These are phyloP conservation scores for Pilatotrama ljubarskyi DNA, from an alignment of 768 basidiomycete species.

Conservation along the genomic window DNA sequence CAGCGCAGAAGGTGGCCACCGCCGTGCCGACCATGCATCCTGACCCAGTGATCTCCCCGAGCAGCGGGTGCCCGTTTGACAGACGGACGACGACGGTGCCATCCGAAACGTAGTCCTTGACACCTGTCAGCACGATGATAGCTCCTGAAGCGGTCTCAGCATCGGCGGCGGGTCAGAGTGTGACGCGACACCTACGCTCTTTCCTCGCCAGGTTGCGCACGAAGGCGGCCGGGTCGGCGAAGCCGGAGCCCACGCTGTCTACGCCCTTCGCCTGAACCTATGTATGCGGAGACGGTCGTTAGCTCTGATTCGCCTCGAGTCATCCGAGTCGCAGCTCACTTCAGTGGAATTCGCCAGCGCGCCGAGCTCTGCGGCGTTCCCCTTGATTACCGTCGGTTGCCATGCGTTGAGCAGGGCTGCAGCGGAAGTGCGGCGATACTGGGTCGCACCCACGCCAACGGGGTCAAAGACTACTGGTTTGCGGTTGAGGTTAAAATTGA, in stretches of 20 bases:
- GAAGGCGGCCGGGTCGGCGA: conserved; percentile 70
- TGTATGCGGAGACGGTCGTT: background rate
- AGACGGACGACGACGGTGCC: conserved; percentile 68
- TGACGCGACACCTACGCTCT: conserved; percentile 56
- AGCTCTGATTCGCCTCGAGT: background rate
- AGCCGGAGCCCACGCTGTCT: conserved; percentile 78
- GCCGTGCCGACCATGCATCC: conserved; percentile 83
- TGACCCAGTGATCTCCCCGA: conserved; percentile 85
- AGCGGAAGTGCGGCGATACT: conserved; percentile 63
- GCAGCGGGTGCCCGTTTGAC: conserved; percentile 70
- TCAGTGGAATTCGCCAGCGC: conserved; percentile 74
- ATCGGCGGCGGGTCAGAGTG: background rate
- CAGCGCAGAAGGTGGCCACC: conserved; percentile 81
- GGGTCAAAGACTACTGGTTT: conserved; percentile 90
- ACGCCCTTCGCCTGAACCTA: conserved; percentile 81
- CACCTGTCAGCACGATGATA: conserved; percentile 79
- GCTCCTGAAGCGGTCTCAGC: conserved; percentile 50
- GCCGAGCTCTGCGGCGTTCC: conserved; percentile 89
- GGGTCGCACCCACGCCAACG: conserved; percentile 85
- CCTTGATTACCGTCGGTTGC: conserved; percentile 92
- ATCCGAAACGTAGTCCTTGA: conserved; percentile 82
- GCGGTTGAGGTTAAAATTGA: conserved; percentile 49
- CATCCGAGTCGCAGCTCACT: conserved; percentile 40
- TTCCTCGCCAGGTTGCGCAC: conserved; percentile 68
- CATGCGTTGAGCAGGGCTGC: conserved; percentile 70